Evolutionary conservation across 2,329 filamentous ascomycete species (phyloP), one percentile per base, ranked within the genome.

Genomic region (Fonsecaea pedrosoi): DNA sequence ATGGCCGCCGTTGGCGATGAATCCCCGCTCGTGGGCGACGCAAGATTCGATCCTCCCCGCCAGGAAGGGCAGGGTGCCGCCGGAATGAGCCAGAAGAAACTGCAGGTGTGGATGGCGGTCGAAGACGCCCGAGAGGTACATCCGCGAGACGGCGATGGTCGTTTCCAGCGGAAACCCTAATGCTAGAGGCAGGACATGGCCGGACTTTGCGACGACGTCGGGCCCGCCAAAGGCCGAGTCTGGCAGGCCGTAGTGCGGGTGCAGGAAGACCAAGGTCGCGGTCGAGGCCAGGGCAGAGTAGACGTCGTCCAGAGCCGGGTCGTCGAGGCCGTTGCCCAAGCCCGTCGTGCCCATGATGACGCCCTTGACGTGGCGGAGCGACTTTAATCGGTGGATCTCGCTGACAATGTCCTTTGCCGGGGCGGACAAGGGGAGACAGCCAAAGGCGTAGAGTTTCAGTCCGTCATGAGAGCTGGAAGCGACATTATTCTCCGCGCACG

Each of bases 121-220:
- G 77, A 95, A 97, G 0, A 96, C 90, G 0, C 92, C 91, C 0
- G 90, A 86, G n/a, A 97, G 82, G 62, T 92, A 89, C 92, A 97
- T 96, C 55, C 94, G 84, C 3, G 91, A 88, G 1, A 97, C 89
- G 0, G 93, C 92, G 72, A 97, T 94, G 1, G 94, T 97, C 0
- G 94, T 97, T 79, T 97, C 94, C 71, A 97, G 86, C 0, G 94
- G 93, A 76, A 97, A 97, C 0, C 94, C 94, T 3, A 97, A 81
- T 0, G 92, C 92, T 0, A 97, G 82, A 0, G 93, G 91, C 2
- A 97, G 83, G 0, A 97, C 92, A 76, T 97, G 94, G 0, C 94
- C 94, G 75, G 96, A 97, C 37, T 86, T 84, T 67, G 90, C 89
- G 25, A 81, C 82, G 0, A 86, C 87, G 7, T 90, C 83, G 0